Evolutionary conservation across 2,329 filamentous ascomycete species (phyloP).

Genomic region (Scedosporium aurantiacum): DNA sequence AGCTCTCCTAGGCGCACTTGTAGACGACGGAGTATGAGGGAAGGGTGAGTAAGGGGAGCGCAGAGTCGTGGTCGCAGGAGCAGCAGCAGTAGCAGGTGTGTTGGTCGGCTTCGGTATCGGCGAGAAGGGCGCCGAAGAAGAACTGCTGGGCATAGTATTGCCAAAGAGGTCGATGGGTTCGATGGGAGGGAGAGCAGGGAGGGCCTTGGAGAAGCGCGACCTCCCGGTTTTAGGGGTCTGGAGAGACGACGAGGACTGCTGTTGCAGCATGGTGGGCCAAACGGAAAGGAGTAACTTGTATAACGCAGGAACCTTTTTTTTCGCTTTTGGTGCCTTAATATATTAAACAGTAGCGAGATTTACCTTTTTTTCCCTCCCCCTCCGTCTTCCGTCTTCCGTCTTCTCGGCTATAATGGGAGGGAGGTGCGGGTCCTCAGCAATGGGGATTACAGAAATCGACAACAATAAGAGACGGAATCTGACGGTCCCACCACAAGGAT

Average conservation of each 20-base stretch:
- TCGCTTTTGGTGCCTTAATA: slow-evolving; percentile 5
- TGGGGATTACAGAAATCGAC: background rate
- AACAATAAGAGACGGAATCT: background rate
- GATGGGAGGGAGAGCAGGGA: slow-evolving; percentile 37
- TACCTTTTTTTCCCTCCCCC: background rate
- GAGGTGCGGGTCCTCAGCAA: background rate
- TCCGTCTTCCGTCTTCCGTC: background rate
- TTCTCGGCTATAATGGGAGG: slow-evolving; percentile 2
- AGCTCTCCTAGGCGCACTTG: background rate
- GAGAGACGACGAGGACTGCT: slow-evolving; percentile 12
- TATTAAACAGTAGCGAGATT: background rate
- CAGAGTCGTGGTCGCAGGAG: background rate
- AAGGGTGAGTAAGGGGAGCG: background rate
- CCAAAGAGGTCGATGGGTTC: slow-evolving; percentile 9
- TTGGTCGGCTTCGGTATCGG: background rate
- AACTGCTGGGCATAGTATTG: background rate
- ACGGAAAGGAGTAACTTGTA: background rate
- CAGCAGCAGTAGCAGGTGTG: background rate
- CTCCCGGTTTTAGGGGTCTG: slow-evolving; percentile 27
- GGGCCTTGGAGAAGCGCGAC: slow-evolving; percentile 48
- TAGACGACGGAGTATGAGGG: slow-evolving; percentile 5
- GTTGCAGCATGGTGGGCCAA: slow-evolving; percentile 9
- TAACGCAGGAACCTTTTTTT: background rate
- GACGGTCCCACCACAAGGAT: background rate
- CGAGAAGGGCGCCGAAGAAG: background rate